Conservation (phyloP, 78 protist genomes). For the Cavenderia fasciculata region DNA sequence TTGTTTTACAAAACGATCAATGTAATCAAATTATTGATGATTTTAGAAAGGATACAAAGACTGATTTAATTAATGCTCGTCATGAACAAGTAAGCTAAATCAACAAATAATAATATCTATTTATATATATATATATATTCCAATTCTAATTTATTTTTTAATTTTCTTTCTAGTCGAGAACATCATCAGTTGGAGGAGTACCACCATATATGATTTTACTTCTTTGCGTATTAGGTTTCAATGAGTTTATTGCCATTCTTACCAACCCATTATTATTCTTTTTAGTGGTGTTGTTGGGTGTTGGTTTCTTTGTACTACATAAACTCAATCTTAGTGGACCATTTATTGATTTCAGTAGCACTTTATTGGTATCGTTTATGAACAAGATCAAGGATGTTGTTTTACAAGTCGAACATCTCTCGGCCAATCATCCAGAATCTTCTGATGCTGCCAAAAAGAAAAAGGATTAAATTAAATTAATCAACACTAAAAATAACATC, state of each 20-base stretch:
- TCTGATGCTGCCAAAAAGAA: conserved; percentile 4
- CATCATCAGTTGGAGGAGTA: conserved; percentile 17
- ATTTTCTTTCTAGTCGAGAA: conserved; percentile 7
- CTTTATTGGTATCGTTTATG: conserved; percentile 34
- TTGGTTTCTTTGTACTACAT: conserved; percentile 31
- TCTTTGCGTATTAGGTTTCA: conserved; percentile 80
- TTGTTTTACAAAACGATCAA: conserved; percentile 11
- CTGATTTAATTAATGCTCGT: conserved; percentile 54
- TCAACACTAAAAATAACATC: too few relatives aligned
- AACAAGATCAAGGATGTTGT: conserved; percentile 38
- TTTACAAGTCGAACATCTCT: conserved; percentile 55
- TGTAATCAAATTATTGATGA: conserved; percentile 11
- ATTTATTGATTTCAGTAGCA: conserved; percentile 35
- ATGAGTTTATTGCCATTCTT: conserved; percentile 75
- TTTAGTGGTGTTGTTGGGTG: conserved; percentile 50
- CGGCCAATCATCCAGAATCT: conserved; percentile 2
- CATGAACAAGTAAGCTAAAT: conserved; percentile 13
- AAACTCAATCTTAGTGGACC: conserved; percentile 54
- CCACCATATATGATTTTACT: conserved; percentile 46
- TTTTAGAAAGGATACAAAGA: conserved; percentile 39
- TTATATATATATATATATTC: not conserved
- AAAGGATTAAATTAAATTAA: not conserved
- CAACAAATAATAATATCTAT: not conserved
- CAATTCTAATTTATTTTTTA: not conserved
- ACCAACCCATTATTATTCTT: conserved; percentile 65